phyloP scores from a whole-genome alignment of 495 filamentous ascomycete species.

The Tuber umbilicatum region DNA sequence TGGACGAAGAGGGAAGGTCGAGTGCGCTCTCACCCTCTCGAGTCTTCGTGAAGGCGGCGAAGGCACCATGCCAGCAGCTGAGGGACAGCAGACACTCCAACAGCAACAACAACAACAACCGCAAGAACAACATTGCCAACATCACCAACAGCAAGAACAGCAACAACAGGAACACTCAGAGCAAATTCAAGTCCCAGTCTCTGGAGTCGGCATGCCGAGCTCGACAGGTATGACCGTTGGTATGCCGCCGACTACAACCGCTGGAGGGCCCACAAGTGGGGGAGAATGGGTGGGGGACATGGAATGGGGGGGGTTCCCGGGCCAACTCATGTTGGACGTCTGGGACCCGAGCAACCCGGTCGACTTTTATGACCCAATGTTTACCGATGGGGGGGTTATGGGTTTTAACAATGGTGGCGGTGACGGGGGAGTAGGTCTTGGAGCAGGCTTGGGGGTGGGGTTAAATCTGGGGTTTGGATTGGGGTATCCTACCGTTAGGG shows the following conservation, averaged over 20 bases:
- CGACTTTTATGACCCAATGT: neutral
- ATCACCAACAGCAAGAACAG: neutral
- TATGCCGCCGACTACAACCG: neutral
- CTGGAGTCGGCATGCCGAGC: neutral
- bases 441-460: neutral
- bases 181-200: neutral
- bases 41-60: constrained; percentile 25
- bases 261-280: neutral
- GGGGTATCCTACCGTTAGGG: neutral
- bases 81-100: neutral
- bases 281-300: neutral
- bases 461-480: neutral
- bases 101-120: neutral
- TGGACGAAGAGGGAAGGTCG: constrained; percentile 26
- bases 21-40: constrained; percentile 28
- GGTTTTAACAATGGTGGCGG: neutral
- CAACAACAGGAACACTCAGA: neutral
- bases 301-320: neutral
- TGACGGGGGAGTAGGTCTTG: neutral
- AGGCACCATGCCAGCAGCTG: neutral
- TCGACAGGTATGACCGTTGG: neutral
- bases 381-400: neutral
- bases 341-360: neutral
- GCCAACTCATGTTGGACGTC: neutral
- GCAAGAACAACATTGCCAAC: neutral